phyloP scores from a whole-genome alignment of 2,329 filamentous ascomycete species.

The Colletotrichum sp. region DNA sequence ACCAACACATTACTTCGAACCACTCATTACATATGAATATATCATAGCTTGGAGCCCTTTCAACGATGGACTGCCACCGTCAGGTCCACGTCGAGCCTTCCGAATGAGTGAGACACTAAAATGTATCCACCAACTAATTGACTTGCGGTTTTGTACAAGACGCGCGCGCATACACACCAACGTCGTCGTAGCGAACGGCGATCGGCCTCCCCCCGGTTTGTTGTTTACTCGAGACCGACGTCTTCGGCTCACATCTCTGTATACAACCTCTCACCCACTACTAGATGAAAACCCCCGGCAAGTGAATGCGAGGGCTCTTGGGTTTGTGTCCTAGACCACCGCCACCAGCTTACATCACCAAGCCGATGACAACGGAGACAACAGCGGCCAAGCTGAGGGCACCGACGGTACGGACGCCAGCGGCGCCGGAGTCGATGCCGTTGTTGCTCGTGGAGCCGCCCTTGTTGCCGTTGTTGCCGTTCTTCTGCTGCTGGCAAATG shows the following conservation, averaged over 20 bases:
- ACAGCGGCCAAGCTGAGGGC: conserved; percentile 13
- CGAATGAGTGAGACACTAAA: conserved; percentile 18
- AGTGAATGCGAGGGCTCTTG: not conserved
- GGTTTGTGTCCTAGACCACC: not conserved
- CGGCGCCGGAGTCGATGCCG: conserved; percentile 13
- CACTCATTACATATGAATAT: conserved; percentile 19
- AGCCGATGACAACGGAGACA: conserved; percentile 5
- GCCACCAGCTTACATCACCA: conserved; percentile 9
- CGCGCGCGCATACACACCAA: not conserved
- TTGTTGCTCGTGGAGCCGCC: conserved; percentile 5
- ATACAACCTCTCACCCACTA: not conserved
- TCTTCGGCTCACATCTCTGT: not conserved
- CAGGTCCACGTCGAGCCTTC: conserved; percentile 2
- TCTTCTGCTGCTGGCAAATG: conserved; percentile 21
- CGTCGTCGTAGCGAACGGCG: not conserved
- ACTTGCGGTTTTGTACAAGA: conserved; percentile 11
- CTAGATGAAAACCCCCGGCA: not conserved
- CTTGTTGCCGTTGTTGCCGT: conserved; percentile 4
- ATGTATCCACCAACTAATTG: not conserved
- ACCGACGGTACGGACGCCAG: conserved; percentile 1
- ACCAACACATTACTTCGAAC: conserved; percentile 12
- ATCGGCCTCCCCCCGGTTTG: not conserved
- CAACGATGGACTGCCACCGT: conserved; percentile 1
- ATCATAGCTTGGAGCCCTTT: conserved; percentile 4
- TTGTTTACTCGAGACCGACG: not conserved